Evolutionary conservation across 2,329 filamentous ascomycete genomes (phyloP), one percentile per base, ranked within the genome.

Genomic region (Arthroderma sp.): DNA sequence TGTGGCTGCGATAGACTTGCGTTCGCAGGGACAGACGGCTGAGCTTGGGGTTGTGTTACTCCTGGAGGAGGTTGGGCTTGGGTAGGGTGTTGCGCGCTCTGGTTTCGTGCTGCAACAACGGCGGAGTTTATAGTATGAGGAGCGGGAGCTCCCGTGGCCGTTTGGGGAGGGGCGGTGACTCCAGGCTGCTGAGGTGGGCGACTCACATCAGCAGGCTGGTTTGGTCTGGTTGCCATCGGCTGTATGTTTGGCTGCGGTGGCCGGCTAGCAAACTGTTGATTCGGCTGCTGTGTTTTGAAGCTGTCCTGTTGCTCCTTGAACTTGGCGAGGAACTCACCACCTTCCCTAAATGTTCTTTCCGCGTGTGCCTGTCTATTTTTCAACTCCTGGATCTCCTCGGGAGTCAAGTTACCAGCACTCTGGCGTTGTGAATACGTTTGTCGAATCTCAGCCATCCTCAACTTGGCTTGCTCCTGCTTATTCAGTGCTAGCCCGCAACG

Each of bases 51-150:
- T 22, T 52, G 49, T 33, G 42, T 31, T 36, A 52, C 50, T 38
- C 53, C 43, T 22, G 15, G 29, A 42, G 28, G 22, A 11, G 40
- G 4, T 38, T 40, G 59, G 56, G n/a, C 61, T 10, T 58, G 56
- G 28, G 56, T 57, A 9, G 60, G 55, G 28, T 64, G 57, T 46
- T 63, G 60, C 10, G 58, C 58, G 30, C 60, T 62, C 46, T 66
- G 65, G 34, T 58, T 63, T 37, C 66, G 58, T 11, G 66, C 66
- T 29, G 66, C 66, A 50, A 62, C 66, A 22, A 72, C 64, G 5
- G 69, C 69, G 42, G 68, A 69, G 48, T 66, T 70, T 36, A 71
- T 68, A 1, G 68, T 69, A 48, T 71, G 67, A 3, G 68, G 59
- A 27, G 64, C 63, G 38, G 65, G 63, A 6, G 62, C 56, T 22